phyloP scores from a whole-genome alignment of 306 rosid species.

The Parietaria judaica region DNA sequence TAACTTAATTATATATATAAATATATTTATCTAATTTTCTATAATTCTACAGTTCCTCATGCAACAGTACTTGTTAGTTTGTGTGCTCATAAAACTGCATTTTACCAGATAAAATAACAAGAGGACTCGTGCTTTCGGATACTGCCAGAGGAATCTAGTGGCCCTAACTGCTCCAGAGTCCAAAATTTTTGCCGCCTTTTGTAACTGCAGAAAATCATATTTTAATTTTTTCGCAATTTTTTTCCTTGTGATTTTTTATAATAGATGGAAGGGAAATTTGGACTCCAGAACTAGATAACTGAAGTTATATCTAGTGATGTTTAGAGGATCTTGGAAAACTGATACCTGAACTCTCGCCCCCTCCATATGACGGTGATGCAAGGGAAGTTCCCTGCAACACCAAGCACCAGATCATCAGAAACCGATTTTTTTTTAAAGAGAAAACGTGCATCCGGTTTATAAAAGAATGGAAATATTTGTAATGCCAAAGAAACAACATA shows the following conservation, averaged over 20 bases:
- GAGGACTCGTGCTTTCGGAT: constrained; percentile 80
- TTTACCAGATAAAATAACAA: constrained; percentile 81
- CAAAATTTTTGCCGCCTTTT: constrained; percentile 79
- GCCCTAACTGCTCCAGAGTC: constrained; percentile 97
- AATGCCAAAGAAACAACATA: constrained; percentile 37
- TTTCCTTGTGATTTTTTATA: too few relatives aligned
- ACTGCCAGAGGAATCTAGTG: constrained; percentile 93
- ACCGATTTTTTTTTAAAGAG: too few relatives aligned
- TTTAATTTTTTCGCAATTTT: too few relatives aligned
- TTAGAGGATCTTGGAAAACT: constrained; percentile 10
- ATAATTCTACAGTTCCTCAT: neutral
- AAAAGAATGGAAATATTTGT: neutral
- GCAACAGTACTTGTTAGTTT: neutral
- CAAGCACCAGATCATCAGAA: too few relatives aligned
- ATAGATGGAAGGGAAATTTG: too few relatives aligned
- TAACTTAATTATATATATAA: neutral
- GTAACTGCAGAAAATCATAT: constrained; percentile 42
- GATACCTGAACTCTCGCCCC: constrained; percentile 83
- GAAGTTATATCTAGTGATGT: too few relatives aligned
- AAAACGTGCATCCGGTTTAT: too few relatives aligned
- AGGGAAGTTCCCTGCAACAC: constrained; percentile 68
- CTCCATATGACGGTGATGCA: constrained; percentile 85
- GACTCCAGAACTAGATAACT: too few relatives aligned
- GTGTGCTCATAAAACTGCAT: neutral
- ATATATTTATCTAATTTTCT: too few relatives aligned